These are phyloP conservation scores for Penicillium mononematosum DNA, from an alignment of 495 filamentous ascomycete species.

Conservation along the genomic window DNA sequence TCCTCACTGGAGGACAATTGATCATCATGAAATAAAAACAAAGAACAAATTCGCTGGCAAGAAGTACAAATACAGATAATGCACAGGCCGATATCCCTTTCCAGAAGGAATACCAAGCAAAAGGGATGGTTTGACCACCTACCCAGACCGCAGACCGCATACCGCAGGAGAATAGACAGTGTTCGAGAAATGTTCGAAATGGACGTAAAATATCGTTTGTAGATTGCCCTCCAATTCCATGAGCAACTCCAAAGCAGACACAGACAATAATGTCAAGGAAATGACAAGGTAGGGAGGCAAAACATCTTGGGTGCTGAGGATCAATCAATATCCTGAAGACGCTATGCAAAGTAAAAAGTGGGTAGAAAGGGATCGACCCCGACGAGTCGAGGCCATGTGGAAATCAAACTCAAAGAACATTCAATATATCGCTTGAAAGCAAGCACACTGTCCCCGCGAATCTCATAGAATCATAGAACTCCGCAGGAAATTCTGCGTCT, in stretches of 20 bases:
- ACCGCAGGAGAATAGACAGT: constrained; percentile 7
- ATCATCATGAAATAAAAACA: constrained; percentile 1
- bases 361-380: background rate
- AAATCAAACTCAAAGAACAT: constrained; percentile 13
- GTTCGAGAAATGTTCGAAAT: background rate
- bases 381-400: background rate
- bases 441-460: constrained; percentile 17
- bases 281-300: background rate
- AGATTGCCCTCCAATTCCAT: constrained; percentile 14
- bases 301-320: background rate
- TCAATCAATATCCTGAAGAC: background rate
- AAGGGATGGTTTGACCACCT: background rate
- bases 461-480: constrained; percentile 20
- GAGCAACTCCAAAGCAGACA: constrained; percentile 16
- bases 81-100: constrained; percentile 14
- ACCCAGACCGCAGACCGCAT: background rate
- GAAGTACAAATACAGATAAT: constrained; percentile 8
- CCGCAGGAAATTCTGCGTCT: constrained; percentile 20
- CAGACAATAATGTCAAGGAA: constrained; percentile 7
- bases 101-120: constrained; percentile 9
- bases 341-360: background rate
- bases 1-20: constrained; percentile 8
- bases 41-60: constrained; percentile 13
- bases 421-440: constrained; percentile 25
- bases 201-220: constrained; percentile 26